Evolutionary conservation across 2,329 filamentous ascomycete species (phyloP).

Genomic region (Scolecobasidium constrictum): DNA sequence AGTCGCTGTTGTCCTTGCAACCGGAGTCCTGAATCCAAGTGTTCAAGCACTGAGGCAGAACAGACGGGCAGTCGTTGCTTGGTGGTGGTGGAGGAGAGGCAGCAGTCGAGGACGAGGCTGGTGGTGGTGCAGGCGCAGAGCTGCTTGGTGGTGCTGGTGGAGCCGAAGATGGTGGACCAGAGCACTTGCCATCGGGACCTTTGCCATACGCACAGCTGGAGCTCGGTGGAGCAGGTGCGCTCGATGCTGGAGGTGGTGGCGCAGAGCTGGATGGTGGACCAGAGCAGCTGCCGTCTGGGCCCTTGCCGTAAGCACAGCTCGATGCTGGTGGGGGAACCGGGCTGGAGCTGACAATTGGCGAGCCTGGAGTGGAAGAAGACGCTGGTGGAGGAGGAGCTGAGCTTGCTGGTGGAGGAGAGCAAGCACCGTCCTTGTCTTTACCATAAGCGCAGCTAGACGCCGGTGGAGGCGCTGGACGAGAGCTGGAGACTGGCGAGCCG

Average conservation of each 20-base stretch:
- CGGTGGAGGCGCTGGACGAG: too few species aligned
- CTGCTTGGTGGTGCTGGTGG: conserved; percentile 3
- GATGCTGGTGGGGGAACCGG: too few species aligned
- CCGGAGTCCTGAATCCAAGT: conserved; percentile 68
- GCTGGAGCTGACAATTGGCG: neutral
- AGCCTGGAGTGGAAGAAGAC: conserved; percentile 3
- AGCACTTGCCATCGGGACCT: too few species aligned
- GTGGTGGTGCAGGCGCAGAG: neutral
- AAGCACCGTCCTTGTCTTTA: too few species aligned
- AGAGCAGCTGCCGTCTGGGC: too few species aligned
- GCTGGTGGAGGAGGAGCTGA: too few species aligned
- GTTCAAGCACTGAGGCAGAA: conserved; percentile 83
- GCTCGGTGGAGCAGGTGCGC: neutral
- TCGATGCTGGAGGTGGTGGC: neutral
- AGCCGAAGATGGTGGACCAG: conserved; percentile 1
- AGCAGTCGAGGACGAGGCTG: neutral
- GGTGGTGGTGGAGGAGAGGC: conserved; percentile 9
- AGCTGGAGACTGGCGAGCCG: neutral
- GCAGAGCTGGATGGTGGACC: neutral
- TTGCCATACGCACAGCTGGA: too few species aligned
- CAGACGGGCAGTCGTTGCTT: conserved; percentile 43
- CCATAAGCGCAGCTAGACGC: too few species aligned
- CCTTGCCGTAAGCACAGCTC: too few species aligned
- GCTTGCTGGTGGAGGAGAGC: conserved; percentile 5
- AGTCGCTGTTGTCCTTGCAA: conserved; percentile 78